Base-by-base conservation (phyloP, 106 monocot genomes). In the Triglochin maritima region DNA sequence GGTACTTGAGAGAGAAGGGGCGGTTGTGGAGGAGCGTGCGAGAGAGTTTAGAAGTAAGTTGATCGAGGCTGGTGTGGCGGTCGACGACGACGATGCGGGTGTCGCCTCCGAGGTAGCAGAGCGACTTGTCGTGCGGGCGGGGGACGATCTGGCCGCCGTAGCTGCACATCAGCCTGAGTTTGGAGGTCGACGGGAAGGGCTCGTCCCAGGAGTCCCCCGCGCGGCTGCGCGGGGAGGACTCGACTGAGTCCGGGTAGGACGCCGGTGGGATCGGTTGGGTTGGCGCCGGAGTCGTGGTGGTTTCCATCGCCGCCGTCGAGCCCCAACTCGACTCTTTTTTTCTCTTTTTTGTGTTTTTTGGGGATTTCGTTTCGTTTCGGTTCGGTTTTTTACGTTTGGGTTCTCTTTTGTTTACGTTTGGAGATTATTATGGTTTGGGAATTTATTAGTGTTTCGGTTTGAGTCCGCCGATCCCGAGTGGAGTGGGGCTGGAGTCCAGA, bases 51-150 rank as follows among this genome's bases (percentile, higher is more conserved):
- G 70, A 56, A 29, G 77, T 67, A 55, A 94, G 84, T 49, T 89
- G 84, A 17, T 80, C 57, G 9, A 93, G 89, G 17, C 86, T 71
- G 44, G 89, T 64, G 63, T 79, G 70, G 61, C 93, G 86, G 17
- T 94, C 93, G 47, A 89, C 76, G 47, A 78, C 78, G 29, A 94
- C 86, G 76, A 94, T 94, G 11, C 89, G 73, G 14, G 93, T 94
- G n/a, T 94, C 93, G 41, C 93, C 93, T 48, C 89, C 93, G 51
- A 94, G 93, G 74, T 89, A 94, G 74, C 89, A 94, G 56, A 94
- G 89, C 3, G 93, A 79, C 72, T 80, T 86, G 69, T 94, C 93
- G 7, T 89, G 86, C 4, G 93, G 93, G 7, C 89, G 89, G 43
- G 89, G 93, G 3, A 94, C 86, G 69, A 94, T 94, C 51, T 86